Conservation (phyloP, 495 filamentous ascomycete species). For the Cercophora scortea region DNA sequence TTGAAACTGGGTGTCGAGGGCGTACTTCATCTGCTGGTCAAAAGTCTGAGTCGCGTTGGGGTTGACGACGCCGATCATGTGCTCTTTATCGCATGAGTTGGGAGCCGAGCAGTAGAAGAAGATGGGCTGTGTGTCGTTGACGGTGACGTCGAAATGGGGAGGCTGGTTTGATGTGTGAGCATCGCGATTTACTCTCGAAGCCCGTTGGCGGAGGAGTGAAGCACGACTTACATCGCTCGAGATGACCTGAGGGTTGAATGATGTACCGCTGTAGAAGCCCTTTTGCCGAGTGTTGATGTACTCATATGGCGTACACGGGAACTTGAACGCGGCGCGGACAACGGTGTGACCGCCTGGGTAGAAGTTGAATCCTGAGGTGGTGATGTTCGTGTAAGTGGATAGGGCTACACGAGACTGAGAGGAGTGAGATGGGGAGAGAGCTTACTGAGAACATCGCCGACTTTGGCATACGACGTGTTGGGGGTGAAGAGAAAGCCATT, state of each 20-base stretch:
- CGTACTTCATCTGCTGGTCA: conserved; percentile 20
- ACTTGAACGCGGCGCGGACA: conserved; percentile 43
- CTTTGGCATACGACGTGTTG: conserved; percentile 19
- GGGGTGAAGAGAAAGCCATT: conserved; percentile 28
- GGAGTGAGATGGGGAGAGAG: neutral
- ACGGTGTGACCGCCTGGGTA: conserved; percentile 54
- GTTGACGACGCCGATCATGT: conserved; percentile 46
- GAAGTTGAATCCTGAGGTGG: conserved; percentile 43
- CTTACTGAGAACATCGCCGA: conserved; percentile 34
- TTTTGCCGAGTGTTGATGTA: conserved; percentile 25
- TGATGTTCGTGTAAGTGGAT: conserved; percentile 1
- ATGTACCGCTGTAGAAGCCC: conserved; percentile 42
- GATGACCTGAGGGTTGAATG: conserved; percentile 25
- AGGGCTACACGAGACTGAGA: no score
- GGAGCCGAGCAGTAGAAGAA: conserved; percentile 56
- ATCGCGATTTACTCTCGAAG: no score
- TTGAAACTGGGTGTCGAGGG: conserved; percentile 21
- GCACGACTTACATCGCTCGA: conserved; percentile 22
- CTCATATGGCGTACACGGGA: conserved; percentile 54
- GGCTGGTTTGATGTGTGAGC: conserved; percentile 21
- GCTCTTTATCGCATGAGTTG: conserved; percentile 26
- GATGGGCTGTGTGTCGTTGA: conserved; percentile 52
- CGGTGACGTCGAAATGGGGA: conserved; percentile 36
- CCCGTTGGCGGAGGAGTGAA: no score
- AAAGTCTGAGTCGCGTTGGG: conserved; percentile 24